phyloP scores from a whole-genome alignment of 352 stramenopile genomes.

The Phytophthora sp. region DNA sequence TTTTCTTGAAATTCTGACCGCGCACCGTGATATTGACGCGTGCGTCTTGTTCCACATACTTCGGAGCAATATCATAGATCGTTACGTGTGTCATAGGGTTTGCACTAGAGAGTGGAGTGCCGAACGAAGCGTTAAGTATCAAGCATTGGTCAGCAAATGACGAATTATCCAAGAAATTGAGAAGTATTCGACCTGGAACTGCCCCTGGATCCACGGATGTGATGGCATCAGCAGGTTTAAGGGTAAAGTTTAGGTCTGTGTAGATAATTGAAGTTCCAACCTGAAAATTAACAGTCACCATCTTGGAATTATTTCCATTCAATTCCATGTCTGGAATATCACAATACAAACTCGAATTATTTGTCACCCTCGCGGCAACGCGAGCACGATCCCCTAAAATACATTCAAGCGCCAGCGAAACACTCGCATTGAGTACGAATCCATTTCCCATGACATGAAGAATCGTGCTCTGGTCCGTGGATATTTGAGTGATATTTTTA shows the following conservation, averaged over 20 bases:
- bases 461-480: not conserved
- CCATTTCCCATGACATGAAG: conserved; percentile 31
- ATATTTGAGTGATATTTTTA: not conserved
- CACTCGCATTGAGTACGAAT: conserved; percentile 32
- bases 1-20: conserved; percentile 34
- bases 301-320: conserved; percentile 3
- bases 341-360: conserved; percentile 29
- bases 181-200: conserved; percentile 11
- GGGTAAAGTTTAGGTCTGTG: conserved; percentile 30
- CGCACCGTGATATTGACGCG: conserved; percentile 40
- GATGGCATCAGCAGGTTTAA: conserved; percentile 8
- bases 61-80: conserved; percentile 31
- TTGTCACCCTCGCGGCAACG: conserved; percentile 22
- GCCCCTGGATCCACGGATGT: conserved; percentile 15
- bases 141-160: not conserved
- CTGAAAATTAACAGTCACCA: conserved; percentile 20
- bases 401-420: conserved; percentile 25
- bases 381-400: conserved; percentile 24
- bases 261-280: conserved; percentile 17
- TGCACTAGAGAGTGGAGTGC: not conserved
- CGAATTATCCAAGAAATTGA: not conserved
- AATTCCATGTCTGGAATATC: conserved; percentile 19
- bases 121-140: not conserved
- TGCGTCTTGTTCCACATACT: conserved; percentile 15
- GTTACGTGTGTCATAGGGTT: not conserved